Evolutionary conservation across 164 flowering plant species (phyloP).

Genomic region (Protea cynaroides): DNA sequence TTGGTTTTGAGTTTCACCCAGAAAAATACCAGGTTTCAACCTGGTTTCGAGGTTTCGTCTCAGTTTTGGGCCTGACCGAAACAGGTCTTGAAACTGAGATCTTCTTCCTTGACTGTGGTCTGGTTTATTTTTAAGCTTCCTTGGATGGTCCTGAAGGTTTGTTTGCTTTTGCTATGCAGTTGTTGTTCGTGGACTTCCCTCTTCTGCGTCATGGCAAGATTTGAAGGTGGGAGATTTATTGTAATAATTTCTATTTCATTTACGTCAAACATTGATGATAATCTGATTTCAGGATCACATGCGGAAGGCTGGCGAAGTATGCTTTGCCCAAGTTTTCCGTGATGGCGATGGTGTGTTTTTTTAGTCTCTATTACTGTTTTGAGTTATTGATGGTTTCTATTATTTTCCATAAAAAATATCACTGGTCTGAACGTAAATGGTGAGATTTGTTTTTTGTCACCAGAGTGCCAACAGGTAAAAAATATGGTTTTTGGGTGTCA

Average conservation of each 20-base stretch:
- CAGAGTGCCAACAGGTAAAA: no score
- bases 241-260: not conserved
- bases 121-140: not conserved
- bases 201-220: slow-evolving; percentile 99
- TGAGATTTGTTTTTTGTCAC: no score
- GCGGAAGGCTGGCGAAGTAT: slow-evolving; percentile 99
- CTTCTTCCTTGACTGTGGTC: slow-evolving; percentile 1
- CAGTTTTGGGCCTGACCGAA: no score
- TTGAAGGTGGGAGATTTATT: slow-evolving; percentile 55
- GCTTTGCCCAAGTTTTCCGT: slow-evolving; percentile 93
- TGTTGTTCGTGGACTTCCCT: slow-evolving; percentile 88
- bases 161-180: slow-evolving; percentile 34
- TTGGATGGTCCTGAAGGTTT: slow-evolving; percentile 8
- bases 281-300: slow-evolving; percentile 79
- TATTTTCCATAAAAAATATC: no score
- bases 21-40: no score
- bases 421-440: no score
- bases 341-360: slow-evolving; percentile 65
- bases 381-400: no score
- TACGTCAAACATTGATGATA: not conserved
- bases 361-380: not conserved
- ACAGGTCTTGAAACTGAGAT: no score
- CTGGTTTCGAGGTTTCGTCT: no score
- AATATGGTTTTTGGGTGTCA: no score
- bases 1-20: no score